These are phyloP conservation scores for Cyclanthera cordifolia DNA, from an alignment of 306 rosid genomes.

Conservation along the genomic window DNA sequence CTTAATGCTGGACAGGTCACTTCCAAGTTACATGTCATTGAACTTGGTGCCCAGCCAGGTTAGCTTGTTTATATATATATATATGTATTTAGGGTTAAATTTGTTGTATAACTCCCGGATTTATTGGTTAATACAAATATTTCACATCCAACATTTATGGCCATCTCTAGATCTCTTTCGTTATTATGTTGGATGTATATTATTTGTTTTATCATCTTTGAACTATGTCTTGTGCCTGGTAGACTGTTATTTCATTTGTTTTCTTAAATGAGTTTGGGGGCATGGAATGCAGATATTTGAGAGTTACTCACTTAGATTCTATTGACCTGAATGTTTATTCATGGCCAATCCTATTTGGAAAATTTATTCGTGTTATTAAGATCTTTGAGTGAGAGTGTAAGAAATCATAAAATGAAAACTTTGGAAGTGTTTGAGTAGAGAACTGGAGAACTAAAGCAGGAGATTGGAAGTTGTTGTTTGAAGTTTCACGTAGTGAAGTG, in stretches of 20 bases:
- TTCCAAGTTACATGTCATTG: slow-evolving; percentile 88
- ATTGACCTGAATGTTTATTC: background rate
- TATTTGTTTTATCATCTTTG: background rate
- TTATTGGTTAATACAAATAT: background rate
- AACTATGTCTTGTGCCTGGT: background rate
- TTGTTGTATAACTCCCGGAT: background rate
- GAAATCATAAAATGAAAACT: background rate
- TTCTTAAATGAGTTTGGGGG: no score
- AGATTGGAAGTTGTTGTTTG: slow-evolving; percentile 10
- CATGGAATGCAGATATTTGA: no score
- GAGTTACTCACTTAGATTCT: no score
- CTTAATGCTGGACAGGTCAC: slow-evolving; percentile 89
- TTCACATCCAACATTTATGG: no score
- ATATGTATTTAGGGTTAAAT: background rate
- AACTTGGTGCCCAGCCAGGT: slow-evolving; percentile 99
- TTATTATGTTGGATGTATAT: background rate
- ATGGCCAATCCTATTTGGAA: background rate
- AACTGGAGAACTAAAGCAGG: background rate
- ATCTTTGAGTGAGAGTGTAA: background rate
- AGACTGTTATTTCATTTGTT: no score
- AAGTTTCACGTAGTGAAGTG: background rate
- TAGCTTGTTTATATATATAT: slow-evolving; percentile 12
- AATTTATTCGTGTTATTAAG: background rate
- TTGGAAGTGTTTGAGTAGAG: background rate
- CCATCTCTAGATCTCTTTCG: no score